These are phyloP conservation scores for Iodosphaeria phyllophila DNA, from an alignment of 2,329 filamentous ascomycete genomes.

Conservation along the genomic window DNA sequence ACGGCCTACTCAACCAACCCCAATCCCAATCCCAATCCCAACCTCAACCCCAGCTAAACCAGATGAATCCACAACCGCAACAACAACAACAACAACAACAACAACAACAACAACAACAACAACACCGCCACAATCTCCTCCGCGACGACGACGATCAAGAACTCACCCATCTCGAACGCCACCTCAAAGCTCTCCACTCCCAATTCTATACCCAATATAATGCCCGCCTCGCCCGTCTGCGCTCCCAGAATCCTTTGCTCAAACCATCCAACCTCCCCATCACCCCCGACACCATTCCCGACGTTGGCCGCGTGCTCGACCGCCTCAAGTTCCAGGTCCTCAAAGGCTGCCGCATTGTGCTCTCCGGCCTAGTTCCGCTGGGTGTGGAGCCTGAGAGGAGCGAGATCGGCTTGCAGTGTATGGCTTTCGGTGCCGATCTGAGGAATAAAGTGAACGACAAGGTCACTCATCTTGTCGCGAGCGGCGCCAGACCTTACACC, in stretches of 20 bases:
- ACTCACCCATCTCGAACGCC: slow-evolving; percentile 55
- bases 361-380: slow-evolving; percentile 78
- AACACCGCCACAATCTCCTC: slow-evolving; percentile 54
- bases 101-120: too few relatives aligned
- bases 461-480: slow-evolving; percentile 59
- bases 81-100: too few relatives aligned
- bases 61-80: too few relatives aligned
- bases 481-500: slow-evolving; percentile 54
- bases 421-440: slow-evolving; percentile 61
- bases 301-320: slow-evolving; percentile 73
- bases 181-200: slow-evolving; percentile 56
- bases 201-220: slow-evolving; percentile 77
- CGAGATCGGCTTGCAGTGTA: slow-evolving; percentile 75
- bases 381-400: slow-evolving; percentile 62
- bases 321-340: slow-evolving; percentile 63
- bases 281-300: slow-evolving; percentile 46
- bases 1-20: slow-evolving; percentile 2
- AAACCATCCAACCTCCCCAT: too few relatives aligned
- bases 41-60: slow-evolving; percentile 13
- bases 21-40: slow-evolving; percentile 7
- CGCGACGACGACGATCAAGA: slow-evolving; percentile 81
- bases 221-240: slow-evolving; percentile 23
- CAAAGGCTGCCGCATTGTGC: slow-evolving; percentile 57
- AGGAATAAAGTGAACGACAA: slow-evolving; percentile 36
- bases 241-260: slow-evolving; percentile 18